Conservation (phyloP, 306 rosid genomes). For the Trifolium fragiferum region DNA sequence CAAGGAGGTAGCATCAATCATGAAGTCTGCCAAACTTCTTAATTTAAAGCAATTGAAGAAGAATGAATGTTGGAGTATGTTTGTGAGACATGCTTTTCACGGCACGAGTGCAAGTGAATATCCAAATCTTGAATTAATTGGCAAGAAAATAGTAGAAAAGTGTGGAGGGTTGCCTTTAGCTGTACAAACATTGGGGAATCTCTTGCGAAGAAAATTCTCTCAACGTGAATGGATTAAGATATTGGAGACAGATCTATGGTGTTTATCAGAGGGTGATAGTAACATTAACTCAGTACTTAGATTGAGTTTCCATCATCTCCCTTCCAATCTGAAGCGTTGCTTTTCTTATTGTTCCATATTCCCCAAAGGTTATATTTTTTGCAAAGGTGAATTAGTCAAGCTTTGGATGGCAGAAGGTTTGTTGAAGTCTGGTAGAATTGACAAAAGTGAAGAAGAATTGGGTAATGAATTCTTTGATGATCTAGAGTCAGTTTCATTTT, state of each 20-base stretch:
- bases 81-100: neutral
- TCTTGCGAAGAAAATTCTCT: neutral
- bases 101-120: neutral
- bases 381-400: neutral
- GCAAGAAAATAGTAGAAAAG: neutral
- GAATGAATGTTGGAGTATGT: neutral
- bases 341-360: neutral
- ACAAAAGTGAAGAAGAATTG: neutral
- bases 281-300: neutral
- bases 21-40: neutral
- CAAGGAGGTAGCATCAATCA: neutral
- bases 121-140: neutral
- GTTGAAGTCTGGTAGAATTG: neutral
- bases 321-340: neutral
- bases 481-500: neutral
- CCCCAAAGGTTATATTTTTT: neutral
- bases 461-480: neutral
- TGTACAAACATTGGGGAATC: neutral
- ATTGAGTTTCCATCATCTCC: neutral
- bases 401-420: neutral
- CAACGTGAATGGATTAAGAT: neutral
- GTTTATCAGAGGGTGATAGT: neutral
- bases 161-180: conserved; percentile 1
- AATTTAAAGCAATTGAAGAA: neutral
- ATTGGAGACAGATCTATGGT: neutral